Base-by-base conservation (phyloP, 2,329 filamentous ascomycete species). In the Coniella lustricola region DNA sequence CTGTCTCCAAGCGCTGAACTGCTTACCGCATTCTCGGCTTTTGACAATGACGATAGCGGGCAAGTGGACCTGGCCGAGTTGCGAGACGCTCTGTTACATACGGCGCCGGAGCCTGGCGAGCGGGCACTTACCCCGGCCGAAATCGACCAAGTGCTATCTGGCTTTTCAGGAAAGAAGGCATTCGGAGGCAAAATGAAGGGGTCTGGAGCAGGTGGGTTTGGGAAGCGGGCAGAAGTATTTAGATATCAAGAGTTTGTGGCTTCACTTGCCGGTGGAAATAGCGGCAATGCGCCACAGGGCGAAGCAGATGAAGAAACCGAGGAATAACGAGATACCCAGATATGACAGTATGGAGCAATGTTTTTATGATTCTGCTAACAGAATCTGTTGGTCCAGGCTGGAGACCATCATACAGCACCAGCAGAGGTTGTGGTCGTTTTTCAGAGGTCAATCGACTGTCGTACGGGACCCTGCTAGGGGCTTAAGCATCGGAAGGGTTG, bases 31-130 rank as follows among this genome's bases (percentile, higher is more conserved):
- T 91, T 98, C 57, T 89, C 89, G 2, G 93, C 93, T 0, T 97
- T 97, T 62, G 93, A 98, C 61, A 87, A 95, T 54, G 90, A 95
- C 54, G 93, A 98, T 63, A 93, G 87, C 59, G 93, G 93, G 3
- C 90, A 96, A 66, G 82, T 97, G 34, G 90, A 97, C 62, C 70
- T 95, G 17, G 77, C 71, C 0, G 89, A 95, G 65, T 68, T 98
- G 54, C 81, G 86, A 39, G 87, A 93, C 57, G 89, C 91, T 0
- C 66, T 98, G 38, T 67, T 96, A 35, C 79, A 90, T 56, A 95
- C 90, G 1, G 81, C 82, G 0, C 87, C 89, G 0, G 89, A 95
- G 56, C 74, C 79, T 0, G 87, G 87, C 16, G 76, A 81, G 63
- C 72, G 71, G 34, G 67, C 76, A 0, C 66, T 94, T 55, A 84